Conservation (phyloP, 768 basidiomycete genomes). For the Pleurotus sapidus region DNA sequence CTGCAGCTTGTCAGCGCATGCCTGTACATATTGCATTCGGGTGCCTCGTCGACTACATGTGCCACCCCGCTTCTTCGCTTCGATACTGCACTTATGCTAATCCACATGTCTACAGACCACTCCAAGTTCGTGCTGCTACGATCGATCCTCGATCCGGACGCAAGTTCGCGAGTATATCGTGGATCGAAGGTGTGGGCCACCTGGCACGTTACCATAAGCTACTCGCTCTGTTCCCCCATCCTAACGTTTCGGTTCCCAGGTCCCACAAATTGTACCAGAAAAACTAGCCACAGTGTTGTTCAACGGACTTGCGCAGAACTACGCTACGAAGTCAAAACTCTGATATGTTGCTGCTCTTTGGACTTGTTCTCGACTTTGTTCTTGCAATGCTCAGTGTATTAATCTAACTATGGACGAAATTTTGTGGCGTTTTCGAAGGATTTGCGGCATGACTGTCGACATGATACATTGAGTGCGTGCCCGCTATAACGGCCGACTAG, state of each 20-base stretch:
- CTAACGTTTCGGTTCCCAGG: slow-evolving; percentile 1
- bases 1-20: slow-evolving; percentile 31
- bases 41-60: slow-evolving; percentile 51
- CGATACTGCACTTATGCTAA: background rate
- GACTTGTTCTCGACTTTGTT: too few species aligned
- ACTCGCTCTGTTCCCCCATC: too few species aligned
- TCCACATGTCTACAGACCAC: slow-evolving; percentile 22
- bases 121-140: slow-evolving; percentile 31
- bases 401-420: too few species aligned
- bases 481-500: slow-evolving; percentile 61
- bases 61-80: slow-evolving; percentile 15
- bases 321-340: background rate
- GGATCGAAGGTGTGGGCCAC: slow-evolving; percentile 27
- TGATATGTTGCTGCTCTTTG: too few species aligned
- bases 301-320: slow-evolving; percentile 4
- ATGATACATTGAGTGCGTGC: background rate
- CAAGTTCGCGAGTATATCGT: slow-evolving; percentile 29
- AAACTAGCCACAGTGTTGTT: slow-evolving; percentile 9
- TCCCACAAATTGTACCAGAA: slow-evolving; percentile 14
- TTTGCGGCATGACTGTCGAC: too few species aligned
- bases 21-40: slow-evolving; percentile 58
- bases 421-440: too few species aligned
- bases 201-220: slow-evolving; percentile 18
- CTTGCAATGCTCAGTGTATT: too few species aligned
- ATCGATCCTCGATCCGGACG: slow-evolving; percentile 29